Base-by-base conservation (phyloP, 2,329 filamentous ascomycete species). In the Pseudogymnoascus sp. region DNA sequence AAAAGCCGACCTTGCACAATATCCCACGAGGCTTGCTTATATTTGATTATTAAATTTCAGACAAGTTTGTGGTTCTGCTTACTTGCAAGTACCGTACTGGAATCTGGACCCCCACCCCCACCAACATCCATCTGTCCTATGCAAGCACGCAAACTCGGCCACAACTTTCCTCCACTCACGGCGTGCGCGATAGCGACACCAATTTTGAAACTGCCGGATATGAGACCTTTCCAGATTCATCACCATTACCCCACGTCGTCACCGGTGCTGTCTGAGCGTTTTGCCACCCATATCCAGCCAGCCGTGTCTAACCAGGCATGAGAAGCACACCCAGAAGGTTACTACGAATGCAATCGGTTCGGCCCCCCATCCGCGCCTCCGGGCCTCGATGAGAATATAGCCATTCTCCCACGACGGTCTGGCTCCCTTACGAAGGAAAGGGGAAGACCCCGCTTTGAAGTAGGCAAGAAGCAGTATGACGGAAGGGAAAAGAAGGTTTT, bases 161-260 rank as follows among this genome's bases (percentile, higher is more conserved):
- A 28, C 47, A 47, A 33, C 47, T 53, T 53, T 53, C 47, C 47
- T 53, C 47, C 47, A 53, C 47, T 53, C 47, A 53, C 28, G 47
- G 47, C 47, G 28, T 53, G 47, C 47, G 47, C 25, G 47, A 50
- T 22, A 50, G 25, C 43, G 47, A 28, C n/a, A 33, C n/a, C n/a
- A 9, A 33, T 53, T 33, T 53, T 53, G 28, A 53, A 53, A 53
- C 47, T 18, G 47, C 47, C n/a, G 47, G n/a, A 28, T 7, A 25
- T 50, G n/a, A 18, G n/a, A 53, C 47, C 47, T 53, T 53, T 53
- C 47, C 47, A 20, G 30, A 33, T 33, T 3, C 25, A 30, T 30
- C 43, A 30, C 25, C 25, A 30, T 30, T 25, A 30, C 25, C 28
- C 25, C 22, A 18, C 43, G 20, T 22, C 14, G 22, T 15, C 25